Evolutionary conservation across 2,329 filamentous ascomycete species (phyloP).

Genomic region (Dryadomyces sulphureus): DNA sequence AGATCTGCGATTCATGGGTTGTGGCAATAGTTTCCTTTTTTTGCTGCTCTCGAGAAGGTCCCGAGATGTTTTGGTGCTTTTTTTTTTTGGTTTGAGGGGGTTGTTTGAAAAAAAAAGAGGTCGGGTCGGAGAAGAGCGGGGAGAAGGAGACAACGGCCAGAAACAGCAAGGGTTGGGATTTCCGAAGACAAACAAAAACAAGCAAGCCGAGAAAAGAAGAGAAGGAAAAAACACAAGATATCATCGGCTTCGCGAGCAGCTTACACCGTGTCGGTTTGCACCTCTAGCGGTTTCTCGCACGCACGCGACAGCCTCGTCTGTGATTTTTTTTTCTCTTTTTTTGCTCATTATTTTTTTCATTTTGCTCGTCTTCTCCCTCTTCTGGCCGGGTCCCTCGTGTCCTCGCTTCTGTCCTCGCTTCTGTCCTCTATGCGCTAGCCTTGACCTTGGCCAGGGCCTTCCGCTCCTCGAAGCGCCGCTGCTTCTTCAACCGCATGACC

Average conservation of each 20-base stretch:
- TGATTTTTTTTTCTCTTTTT: neutral
- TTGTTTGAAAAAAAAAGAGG: neutral
- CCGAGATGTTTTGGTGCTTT: neutral
- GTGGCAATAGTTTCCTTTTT: neutral
- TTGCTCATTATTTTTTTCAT: too few relatives aligned
- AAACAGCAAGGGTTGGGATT: neutral
- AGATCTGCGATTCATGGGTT: neutral
- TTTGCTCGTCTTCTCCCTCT: neutral
- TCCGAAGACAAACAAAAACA: neutral
- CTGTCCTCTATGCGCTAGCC: slow-evolving; percentile 50
- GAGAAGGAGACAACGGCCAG: neutral
- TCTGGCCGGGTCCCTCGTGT: neutral
- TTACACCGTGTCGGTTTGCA: too few relatives aligned
- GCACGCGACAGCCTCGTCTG: neutral
- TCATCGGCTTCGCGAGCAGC: too few relatives aligned
- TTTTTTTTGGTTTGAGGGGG: neutral
- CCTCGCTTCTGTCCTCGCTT: neutral
- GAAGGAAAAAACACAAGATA: too few relatives aligned
- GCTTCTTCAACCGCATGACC: slow-evolving; percentile 98
- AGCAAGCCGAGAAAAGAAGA: neutral
- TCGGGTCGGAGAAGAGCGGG: neutral
- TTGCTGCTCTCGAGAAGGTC: neutral
- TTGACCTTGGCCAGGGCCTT: slow-evolving; percentile 92
- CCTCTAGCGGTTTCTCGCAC: too few relatives aligned
- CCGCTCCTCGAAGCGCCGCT: slow-evolving; percentile 95